Evolutionary conservation across 2,329 filamentous ascomycete genomes (phyloP).

Genomic region (Pestalotiopsis sp.): DNA sequence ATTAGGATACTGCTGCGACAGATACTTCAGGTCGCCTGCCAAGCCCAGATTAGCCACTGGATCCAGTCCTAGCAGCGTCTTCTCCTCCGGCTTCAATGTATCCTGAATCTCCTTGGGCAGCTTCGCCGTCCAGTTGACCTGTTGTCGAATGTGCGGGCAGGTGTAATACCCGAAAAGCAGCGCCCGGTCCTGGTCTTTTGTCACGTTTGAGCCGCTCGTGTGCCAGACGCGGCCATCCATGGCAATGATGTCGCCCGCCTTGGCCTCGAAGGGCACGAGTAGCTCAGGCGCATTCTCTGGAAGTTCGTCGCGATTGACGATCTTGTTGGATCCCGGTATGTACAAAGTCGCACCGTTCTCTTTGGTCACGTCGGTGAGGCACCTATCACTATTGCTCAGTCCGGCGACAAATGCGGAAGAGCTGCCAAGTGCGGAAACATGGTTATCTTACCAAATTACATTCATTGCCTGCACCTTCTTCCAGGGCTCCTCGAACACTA

Average conservation of each 20-base stretch:
- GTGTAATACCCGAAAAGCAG: slow-evolving; percentile 37
- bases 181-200: slow-evolving; percentile 32
- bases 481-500: slow-evolving; percentile 37
- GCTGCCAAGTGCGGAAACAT: not conserved
- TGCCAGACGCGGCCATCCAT: slow-evolving; percentile 38
- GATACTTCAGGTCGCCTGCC: slow-evolving; percentile 18
- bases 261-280: slow-evolving; percentile 33
- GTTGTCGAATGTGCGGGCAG: slow-evolving; percentile 29
- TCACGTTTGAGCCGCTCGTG: slow-evolving; percentile 34
- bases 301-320: slow-evolving; percentile 15
- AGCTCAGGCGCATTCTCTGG: slow-evolving; percentile 27
- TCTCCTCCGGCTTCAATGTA: slow-evolving; percentile 25
- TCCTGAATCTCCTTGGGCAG: slow-evolving; percentile 30
- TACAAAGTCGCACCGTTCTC: slow-evolving; percentile 32
- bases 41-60: slow-evolving; percentile 19
- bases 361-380: slow-evolving; percentile 30
- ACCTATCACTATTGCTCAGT: slow-evolving; percentile 14
- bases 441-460: slow-evolving; percentile 29
- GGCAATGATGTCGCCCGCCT: slow-evolving; percentile 33
- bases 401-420: not conserved
- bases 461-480: slow-evolving; percentile 21
- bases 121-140: slow-evolving; percentile 35
- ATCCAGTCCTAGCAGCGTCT: slow-evolving; percentile 29
- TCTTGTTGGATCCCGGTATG: slow-evolving; percentile 22
- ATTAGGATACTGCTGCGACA: slow-evolving; percentile 18